These are phyloP conservation scores for Acacia confusa DNA, from an alignment of 306 rosid genomes.

Conservation along the genomic window DNA sequence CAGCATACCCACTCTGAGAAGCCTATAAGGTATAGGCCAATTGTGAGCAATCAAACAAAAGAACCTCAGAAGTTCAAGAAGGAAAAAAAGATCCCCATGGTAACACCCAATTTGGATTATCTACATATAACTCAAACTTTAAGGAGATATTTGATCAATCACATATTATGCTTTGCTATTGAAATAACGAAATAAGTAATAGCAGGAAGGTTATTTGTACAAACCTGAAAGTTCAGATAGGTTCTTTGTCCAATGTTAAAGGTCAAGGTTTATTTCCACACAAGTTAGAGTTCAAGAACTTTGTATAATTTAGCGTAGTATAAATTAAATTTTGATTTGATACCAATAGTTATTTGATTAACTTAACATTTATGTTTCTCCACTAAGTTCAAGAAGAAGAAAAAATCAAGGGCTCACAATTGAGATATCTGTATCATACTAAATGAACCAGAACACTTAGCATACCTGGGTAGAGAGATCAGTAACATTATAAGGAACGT, in stretches of 20 bases:
- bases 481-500: slow-evolving; percentile 89
- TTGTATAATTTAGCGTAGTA: background rate
- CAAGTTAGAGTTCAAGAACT: background rate
- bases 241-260: background rate
- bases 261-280: background rate
- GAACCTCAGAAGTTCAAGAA: background rate
- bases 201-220: background rate
- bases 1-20: slow-evolving; percentile 94
- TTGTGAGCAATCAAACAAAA: slow-evolving; percentile 22
- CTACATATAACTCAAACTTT: background rate
- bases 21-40: slow-evolving; percentile 49
- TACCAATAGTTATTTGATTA: background rate
- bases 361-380: background rate
- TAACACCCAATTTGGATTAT: background rate
- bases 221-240: background rate
- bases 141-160: background rate
- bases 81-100: background rate
- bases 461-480: slow-evolving; percentile 95
- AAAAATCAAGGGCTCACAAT: slow-evolving; percentile 1
- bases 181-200: background rate
- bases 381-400: background rate
- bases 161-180: background rate
- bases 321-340: background rate
- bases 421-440: background rate
- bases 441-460: slow-evolving; percentile 7